Evolutionary conservation across 495 filamentous ascomycete species (phyloP).

Genomic region (Penicillium cinerascens): DNA sequence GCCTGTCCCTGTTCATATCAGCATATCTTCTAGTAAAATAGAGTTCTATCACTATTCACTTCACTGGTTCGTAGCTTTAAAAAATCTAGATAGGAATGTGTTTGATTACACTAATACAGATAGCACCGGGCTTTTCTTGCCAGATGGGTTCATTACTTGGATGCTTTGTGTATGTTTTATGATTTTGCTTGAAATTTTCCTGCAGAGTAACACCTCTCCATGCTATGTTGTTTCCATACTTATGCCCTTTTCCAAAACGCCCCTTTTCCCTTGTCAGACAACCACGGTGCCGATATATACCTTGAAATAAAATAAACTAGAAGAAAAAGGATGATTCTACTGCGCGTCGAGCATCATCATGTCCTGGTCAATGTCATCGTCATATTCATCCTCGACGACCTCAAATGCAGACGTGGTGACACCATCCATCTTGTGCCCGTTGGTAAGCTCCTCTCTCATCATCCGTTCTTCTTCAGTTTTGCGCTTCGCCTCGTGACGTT

Average conservation of each 20-base stretch:
- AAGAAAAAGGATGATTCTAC: conserved; percentile 12
- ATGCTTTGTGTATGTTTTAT: background rate
- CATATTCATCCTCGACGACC: conserved; percentile 48
- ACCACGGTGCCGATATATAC: conserved; percentile 4
- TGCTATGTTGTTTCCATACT: background rate
- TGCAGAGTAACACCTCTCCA: background rate
- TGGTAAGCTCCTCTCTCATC: conserved; percentile 26
- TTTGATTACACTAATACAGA: conserved; percentile 75
- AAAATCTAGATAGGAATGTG: conserved; percentile 96
- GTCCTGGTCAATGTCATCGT: conserved; percentile 60
- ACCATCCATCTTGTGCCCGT: conserved; percentile 26
- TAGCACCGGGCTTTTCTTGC: background rate
- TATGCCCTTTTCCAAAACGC: background rate
- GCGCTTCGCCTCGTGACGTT: conserved; percentile 62
- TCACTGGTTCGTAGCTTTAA: conserved; percentile 82
- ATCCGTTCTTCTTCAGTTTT: conserved; percentile 66
- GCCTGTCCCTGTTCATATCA: conserved; percentile 32
- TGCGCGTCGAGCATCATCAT: conserved; percentile 62
- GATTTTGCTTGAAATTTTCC: background rate
- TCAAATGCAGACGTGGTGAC: conserved; percentile 17
- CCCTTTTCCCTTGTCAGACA: background rate
- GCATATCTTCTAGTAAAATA: conserved; percentile 32
- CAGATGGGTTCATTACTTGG: background rate
- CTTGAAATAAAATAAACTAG: conserved; percentile 1
- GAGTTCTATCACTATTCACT: conserved; percentile 10